Base-by-base conservation (phyloP, 2,329 filamentous ascomycete species). In the Talaromyces sp. region DNA sequence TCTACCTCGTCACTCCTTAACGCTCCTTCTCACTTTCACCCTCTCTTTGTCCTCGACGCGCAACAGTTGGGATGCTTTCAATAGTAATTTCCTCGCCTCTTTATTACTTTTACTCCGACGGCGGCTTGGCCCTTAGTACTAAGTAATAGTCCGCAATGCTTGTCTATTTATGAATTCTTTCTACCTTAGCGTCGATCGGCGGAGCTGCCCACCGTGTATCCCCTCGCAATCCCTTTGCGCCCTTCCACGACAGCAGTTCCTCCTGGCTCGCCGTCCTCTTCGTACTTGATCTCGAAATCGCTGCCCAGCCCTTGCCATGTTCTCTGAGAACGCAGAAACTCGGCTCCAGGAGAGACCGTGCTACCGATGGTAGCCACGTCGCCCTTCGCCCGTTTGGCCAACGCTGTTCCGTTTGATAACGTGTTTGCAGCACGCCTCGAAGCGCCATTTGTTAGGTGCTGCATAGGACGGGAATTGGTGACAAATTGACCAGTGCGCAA, bases 271-370 rank as follows among this genome's bases (percentile, higher is more conserved):
- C 77, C 80, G 55, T 83, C 81, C n/a, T 83, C 81, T 31, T 87
- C 84, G 64, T 84, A 85, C 65, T 75, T 77, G 62, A 85, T 80
- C 61, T 82, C 81, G 68, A 92, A 96, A 72, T 99, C 95, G 63
- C 86, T 96, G 0, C 95, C 95, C 26, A 99, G 77, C 0, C 95
- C 95, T 70, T 89, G 89, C 95, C 95, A 99, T 4, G 91, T 96
- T 60, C 95, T 80, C 68, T 93, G 85, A 3, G 88, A 89, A 32
- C 88, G 84, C 64, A 99, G 77, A 67, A 85, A 98, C 73, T 97
- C 91, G 0, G 95, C 95, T 0, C 91, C 95, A 0, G 95, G 95
- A 52, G 93, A 98, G n/a, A 89, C 81, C 0, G 93, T 85, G 7
- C 92, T 91, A 56, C 93, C 93, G 66, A 98, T 86, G 52, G 87